Conservation (phyloP, 768 basidiomycete genomes). For the Tylopilus sp. region DNA sequence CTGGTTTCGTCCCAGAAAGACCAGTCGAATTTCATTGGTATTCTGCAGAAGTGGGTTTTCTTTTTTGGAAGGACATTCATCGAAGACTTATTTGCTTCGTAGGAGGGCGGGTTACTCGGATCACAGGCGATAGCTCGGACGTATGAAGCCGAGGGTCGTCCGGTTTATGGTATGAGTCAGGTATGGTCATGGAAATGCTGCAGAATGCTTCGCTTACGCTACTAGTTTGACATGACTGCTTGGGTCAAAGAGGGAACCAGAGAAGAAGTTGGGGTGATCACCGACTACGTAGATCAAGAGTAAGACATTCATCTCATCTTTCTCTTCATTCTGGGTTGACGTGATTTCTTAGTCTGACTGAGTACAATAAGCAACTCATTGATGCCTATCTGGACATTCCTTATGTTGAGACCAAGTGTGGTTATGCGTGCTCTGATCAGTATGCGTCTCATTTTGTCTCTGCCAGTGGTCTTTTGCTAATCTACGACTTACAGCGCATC, state of each 20-base stretch:
- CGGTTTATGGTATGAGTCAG: constrained; percentile 33
- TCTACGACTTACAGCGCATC: constrained; percentile 50
- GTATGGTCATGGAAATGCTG: constrained; percentile 8
- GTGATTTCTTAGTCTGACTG: constrained; percentile 57
- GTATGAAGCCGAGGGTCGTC: constrained; percentile 44
- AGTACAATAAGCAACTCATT: constrained; percentile 73
- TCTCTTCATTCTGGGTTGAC: neutral
- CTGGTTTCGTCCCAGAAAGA: constrained; percentile 39
- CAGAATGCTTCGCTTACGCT: constrained; percentile 23
- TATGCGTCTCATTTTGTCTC: constrained; percentile 36
- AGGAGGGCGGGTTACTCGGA: constrained; percentile 82
- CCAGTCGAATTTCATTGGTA: constrained; percentile 52
- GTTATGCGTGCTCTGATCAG: constrained; percentile 95
- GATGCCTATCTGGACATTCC: constrained; percentile 81
- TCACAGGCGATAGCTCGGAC: constrained; percentile 84
- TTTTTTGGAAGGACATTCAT: neutral
- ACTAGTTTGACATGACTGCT: constrained; percentile 88
- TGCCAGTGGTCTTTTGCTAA: constrained; percentile 24
- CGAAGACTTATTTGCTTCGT: neutral
- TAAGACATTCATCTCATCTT: constrained; percentile 35
- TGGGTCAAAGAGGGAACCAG: constrained; percentile 84
- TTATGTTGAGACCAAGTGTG: constrained; percentile 80
- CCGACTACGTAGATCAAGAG: constrained; percentile 73
- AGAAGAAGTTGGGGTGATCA: constrained; percentile 82
- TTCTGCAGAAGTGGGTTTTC: constrained; percentile 36